phyloP scores from a whole-genome alignment of 768 basidiomycete genomes.

The Phaeolepiota aurea region DNA sequence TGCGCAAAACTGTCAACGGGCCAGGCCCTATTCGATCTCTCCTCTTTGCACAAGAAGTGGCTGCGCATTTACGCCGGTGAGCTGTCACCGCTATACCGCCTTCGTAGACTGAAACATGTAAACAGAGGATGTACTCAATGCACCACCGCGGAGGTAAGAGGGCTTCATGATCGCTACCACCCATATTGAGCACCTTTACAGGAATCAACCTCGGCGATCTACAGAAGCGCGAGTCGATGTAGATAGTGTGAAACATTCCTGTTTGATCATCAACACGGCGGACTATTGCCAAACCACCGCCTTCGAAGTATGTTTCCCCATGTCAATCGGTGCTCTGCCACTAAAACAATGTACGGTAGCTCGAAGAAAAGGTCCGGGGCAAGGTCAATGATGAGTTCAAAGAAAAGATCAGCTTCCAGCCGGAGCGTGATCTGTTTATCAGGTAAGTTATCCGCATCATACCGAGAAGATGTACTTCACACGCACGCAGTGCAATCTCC shows the following conservation, averaged over 20 bases:
- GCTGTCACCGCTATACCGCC: too few species aligned
- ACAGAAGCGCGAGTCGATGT: slow-evolving; percentile 73
- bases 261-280: slow-evolving; percentile 91
- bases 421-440: slow-evolving; percentile 84
- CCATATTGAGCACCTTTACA: neutral
- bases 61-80: slow-evolving; percentile 84
- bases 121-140: slow-evolving; percentile 79
- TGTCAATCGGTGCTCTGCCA: neutral
- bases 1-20: slow-evolving; percentile 88
- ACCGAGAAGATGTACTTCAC: slow-evolving; percentile 1
- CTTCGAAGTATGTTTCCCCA: slow-evolving; percentile 47
- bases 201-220: slow-evolving; percentile 50
- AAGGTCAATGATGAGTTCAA: slow-evolving; percentile 71
- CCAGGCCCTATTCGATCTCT: slow-evolving; percentile 75
- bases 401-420: slow-evolving; percentile 74
- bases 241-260: slow-evolving; percentile 71
- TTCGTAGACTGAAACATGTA: too few species aligned
- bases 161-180: neutral
- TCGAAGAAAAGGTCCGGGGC: slow-evolving; percentile 87
- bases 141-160: slow-evolving; percentile 61
- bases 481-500: slow-evolving; percentile 54
- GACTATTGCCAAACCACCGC: slow-evolving; percentile 96
- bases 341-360: slow-evolving; percentile 29
- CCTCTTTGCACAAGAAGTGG: slow-evolving; percentile 87
- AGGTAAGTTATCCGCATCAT: slow-evolving; percentile 38